Base-by-base conservation (phyloP, 2,329 filamentous ascomycete genomes). In the Myriangium duriaei region DNA sequence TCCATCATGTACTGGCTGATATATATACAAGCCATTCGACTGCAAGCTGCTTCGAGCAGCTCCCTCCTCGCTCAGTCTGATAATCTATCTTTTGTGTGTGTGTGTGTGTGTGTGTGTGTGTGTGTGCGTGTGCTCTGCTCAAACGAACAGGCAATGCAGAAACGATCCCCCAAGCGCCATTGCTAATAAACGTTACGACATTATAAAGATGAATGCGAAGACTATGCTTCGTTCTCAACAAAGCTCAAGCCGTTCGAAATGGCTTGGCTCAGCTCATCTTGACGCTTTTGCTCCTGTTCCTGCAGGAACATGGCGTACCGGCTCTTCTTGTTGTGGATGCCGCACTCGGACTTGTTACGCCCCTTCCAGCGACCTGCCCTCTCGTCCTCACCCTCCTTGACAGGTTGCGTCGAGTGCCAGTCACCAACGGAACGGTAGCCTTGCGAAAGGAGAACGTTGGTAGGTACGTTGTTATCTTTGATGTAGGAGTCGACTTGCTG, bases 351-450 rank as follows among this genome's bases (percentile, higher is more conserved):
- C 79, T 98, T 98, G 53, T 72, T 67, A 61, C 86, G 81, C 45
- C 91, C 91, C 72, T 94, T 95, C 91, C 91, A 98, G 49, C 91
- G 79, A 42, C 91, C 91, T 6, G 91, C 81, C 36, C 91, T 80
- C 74, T 98, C 91, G 53, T 96, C 91, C 64, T 98, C 91, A 47
- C 83, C 83, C 42, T 88, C 85, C 46, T 71, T 76, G 44, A 96
- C 86, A 10, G 91, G 87, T 47, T 68, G 80, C 3, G 91, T 98
- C 35, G 86, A 94, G 71, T 98, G 91, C 84, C 87, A 96, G 69
- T 98, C 91, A 45, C 91, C 91, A 45, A 98, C 72, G 47, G 85
- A 94, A 72, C 96, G 95, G 72, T 98, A 98, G n/a, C 91, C 91
- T 42, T 69, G 72, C 63, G 95, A 84, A 32, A 98, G 73, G 18